Base-by-base conservation (phyloP, 129 eudicot species). In the Heracleum sosnowskyi region DNA sequence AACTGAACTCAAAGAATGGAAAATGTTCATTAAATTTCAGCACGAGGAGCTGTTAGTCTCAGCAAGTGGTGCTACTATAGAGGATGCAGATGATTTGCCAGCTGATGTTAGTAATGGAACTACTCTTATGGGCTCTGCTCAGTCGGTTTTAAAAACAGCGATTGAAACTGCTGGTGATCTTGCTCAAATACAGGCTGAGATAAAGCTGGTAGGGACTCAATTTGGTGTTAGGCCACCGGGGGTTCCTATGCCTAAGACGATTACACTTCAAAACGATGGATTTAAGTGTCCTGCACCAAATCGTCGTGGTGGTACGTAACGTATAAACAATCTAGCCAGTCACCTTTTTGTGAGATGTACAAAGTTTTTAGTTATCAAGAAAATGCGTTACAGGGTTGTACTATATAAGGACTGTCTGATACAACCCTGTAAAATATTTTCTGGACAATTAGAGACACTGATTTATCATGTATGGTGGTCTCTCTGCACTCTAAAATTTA, bases 91-190 rank as follows among this genome's bases (percentile, higher is more conserved):
- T 81, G 42, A 28, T 34, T 17, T 81, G 2, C 69, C 82, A 1
- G 76, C 70, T 11, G 11, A 49, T 46, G 85, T 82, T 20, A 68
- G 60, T 7, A 82, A 82, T 57, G 85, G 85, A 42, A 77, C 85
- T 24, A 18, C 47, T 5, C 68, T 82, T 11, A 20, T 78, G 11
- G 81, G 85, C 8, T 77, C 35, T 33, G 78, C 69, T 33, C 81
- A 82, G 40, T n/a, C 85, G 1, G 81, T 77, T 77, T 57, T 82
- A 39, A 77, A 71, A 53, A 82, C 85, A n/a, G 31, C 78, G 1
- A 57, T 82, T 41, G 74, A 82, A 1, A 77, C 85, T 31, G 85
- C 85, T 13, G 78, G 78, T 12, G 85, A 82, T 72, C 41, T 71
- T 18, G 41, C 44, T 12, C 85, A 82, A 60, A 82, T 82, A 1